phyloP scores from a whole-genome alignment of 1,284 basidiomycete genomes.

The Fomitopsis schrenkii region DNA sequence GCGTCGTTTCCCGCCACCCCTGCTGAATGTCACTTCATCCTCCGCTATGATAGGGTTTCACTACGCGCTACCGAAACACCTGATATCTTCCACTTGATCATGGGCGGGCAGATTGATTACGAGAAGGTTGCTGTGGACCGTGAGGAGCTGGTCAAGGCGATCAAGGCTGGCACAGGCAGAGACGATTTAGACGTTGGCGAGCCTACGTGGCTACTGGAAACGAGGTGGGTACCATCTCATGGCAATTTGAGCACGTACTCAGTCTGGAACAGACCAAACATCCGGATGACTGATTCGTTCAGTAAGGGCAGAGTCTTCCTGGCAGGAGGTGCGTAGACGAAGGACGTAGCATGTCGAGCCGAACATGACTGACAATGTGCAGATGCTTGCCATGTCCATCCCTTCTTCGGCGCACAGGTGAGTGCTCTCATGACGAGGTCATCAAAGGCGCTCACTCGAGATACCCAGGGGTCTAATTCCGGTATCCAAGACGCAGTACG shows the following conservation, averaged over 20 bases:
- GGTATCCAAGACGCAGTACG: conserved; percentile 8
- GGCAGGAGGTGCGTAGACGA: conserved; percentile 30
- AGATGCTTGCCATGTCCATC: conserved; percentile 28
- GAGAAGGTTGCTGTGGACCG: conserved; percentile 3
- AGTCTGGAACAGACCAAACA: conserved; percentile 27
- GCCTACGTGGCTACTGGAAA: conserved; percentile 8
- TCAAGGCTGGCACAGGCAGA: conserved; percentile 6
- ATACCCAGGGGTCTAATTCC: conserved; percentile 7
- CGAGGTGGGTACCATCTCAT: conserved; percentile 1
- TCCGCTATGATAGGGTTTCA: conserved; percentile 1
- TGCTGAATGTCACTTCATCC: background rate
- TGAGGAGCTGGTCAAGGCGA: conserved; percentile 4
- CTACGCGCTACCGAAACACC: conserved; percentile 6
- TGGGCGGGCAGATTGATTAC: conserved; percentile 6
- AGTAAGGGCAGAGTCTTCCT: conserved; percentile 30
- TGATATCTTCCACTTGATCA: background rate
- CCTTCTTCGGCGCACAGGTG: conserved; percentile 28
- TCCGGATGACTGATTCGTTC: conserved; percentile 24
- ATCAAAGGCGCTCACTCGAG: background rate
- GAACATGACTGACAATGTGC: background rate
- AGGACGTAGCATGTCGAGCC: no score
- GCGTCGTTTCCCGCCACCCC: background rate
- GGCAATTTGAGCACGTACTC: background rate
- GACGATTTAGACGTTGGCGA: conserved; percentile 10
- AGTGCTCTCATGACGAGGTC: conserved; percentile 7